These are phyloP conservation scores for Boletellus ananiceps DNA, from an alignment of 768 basidiomycete species.

Conservation along the genomic window DNA sequence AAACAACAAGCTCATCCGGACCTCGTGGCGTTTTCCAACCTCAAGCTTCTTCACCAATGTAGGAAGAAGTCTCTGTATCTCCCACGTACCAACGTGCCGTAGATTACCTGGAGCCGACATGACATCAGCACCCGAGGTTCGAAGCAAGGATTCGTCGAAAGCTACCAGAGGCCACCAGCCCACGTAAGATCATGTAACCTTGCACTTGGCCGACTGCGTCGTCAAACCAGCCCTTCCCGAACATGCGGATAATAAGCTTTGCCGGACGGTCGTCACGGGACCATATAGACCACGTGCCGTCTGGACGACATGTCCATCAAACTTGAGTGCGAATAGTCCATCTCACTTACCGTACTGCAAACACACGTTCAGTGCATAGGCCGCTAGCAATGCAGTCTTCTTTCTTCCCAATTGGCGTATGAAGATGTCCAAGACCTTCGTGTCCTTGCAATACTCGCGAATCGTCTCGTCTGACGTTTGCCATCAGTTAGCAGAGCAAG, in stretches of 20 bases:
- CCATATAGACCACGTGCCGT: conserved; percentile 5
- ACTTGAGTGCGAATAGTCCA: neutral
- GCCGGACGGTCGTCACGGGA: neutral
- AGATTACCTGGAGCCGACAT: conserved; percentile 7
- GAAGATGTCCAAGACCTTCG: conserved; percentile 7
- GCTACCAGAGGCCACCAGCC: neutral
- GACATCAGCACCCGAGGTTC: too few relatives aligned
- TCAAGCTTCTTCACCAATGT: conserved; percentile 13
- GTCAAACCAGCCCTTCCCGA: conserved; percentile 18
- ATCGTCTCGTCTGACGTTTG: neutral
- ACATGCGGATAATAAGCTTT: conserved; percentile 16
- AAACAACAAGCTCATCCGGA: conserved; percentile 18
- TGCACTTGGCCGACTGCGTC: conserved; percentile 16
- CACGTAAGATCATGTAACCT: neutral
- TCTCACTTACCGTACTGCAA: conserved; percentile 12
- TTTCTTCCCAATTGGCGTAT: conserved; percentile 13
- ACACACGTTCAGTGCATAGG: conserved; percentile 16
- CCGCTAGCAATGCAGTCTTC: conserved; percentile 13
- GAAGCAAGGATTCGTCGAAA: too few relatives aligned
- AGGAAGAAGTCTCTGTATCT: conserved; percentile 13
- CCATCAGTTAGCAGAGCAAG: neutral
- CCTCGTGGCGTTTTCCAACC: conserved; percentile 9
- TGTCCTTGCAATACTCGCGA: neutral
- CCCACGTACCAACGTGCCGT: conserved; percentile 4
- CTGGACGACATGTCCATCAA: conserved; percentile 1